A percentile compares a stretch with the other conserved stretches of the same genome.
phyloP scores from a whole-genome alignment of 805 yeast genomes.

The Candida ovalis region DNA sequence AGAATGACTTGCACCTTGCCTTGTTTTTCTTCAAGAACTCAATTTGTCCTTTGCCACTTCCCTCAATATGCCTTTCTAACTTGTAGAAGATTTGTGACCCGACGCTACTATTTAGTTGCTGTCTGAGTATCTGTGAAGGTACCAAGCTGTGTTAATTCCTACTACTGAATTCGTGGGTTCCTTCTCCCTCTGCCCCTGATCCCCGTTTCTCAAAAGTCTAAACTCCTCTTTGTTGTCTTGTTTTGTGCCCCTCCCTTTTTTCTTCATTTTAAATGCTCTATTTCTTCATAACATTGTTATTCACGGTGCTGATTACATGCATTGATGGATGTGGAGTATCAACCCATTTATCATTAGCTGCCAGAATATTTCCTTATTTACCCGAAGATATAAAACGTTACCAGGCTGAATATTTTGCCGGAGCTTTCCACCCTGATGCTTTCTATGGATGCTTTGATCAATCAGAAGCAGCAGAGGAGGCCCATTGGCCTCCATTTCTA shows the following conservation, averaged over 20 bases:
- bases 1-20: no score
- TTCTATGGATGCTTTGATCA: slow-evolving; percentile 56
- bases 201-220: neutral
- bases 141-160: no score
- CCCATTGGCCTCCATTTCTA: slow-evolving; percentile 71
- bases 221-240: neutral
- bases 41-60: no score
- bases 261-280: neutral
- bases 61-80: no score
- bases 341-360: slow-evolving; percentile 35
- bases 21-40: no score
- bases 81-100: no score
- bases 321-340: slow-evolving; percentile 25
- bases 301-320: neutral
- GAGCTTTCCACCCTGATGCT: slow-evolving; percentile 68
- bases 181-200: neutral
- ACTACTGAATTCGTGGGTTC: no score
- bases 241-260: neutral
- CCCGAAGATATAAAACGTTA: slow-evolving; percentile 32
- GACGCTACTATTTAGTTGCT: no score
- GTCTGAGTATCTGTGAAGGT: no score
- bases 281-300: neutral
- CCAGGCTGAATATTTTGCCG: slow-evolving; percentile 43
- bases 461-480: slow-evolving; percentile 52
- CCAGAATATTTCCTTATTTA: slow-evolving; percentile 28